phyloP scores from a whole-genome alignment of 1,284 basidiomycete species.

The Pulveroboletus sp. region DNA sequence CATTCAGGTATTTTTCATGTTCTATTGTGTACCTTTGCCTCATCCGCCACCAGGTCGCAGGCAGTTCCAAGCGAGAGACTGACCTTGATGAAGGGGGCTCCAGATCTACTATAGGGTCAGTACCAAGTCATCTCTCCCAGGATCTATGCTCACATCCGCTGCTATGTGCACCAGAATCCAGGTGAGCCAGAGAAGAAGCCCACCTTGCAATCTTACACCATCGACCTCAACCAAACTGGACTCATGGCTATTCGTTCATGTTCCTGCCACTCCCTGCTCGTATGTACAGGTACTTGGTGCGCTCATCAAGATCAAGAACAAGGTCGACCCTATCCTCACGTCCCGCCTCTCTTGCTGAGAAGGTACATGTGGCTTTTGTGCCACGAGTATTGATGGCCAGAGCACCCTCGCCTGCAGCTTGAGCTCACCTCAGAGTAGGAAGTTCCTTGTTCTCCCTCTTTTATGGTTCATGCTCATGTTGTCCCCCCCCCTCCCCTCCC shows the following conservation, averaged over 20 bases:
- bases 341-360: conserved; percentile 97
- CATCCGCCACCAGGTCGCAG: conserved; percentile 39
- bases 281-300: conserved; percentile 75
- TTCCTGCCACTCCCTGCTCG: background rate
- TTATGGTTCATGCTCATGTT: too few species aligned
- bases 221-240: conserved; percentile 93
- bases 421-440: too few species aligned
- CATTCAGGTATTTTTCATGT: conserved; percentile 8
- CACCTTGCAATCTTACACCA: conserved; percentile 84
- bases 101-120: conserved; percentile 95
- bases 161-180: conserved; percentile 65
- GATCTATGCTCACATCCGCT: background rate
- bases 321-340: conserved; percentile 93
- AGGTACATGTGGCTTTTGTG: conserved; percentile 97
- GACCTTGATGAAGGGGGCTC: conserved; percentile 77
- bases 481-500: too few species aligned
- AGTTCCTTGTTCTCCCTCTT: too few species aligned
- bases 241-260: conserved; percentile 71
- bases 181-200: conserved; percentile 94
- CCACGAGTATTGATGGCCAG: conserved; percentile 98
- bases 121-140: conserved; percentile 1
- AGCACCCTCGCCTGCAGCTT: conserved; percentile 99
- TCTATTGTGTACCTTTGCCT: conserved; percentile 37
- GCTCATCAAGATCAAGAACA: conserved; percentile 99
- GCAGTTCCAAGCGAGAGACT: conserved; percentile 43